Evolutionary conservation across 208 protist species (phyloP), one percentile per base, ranked within the genome.

Genomic region (Phytomonas francai): DNA sequence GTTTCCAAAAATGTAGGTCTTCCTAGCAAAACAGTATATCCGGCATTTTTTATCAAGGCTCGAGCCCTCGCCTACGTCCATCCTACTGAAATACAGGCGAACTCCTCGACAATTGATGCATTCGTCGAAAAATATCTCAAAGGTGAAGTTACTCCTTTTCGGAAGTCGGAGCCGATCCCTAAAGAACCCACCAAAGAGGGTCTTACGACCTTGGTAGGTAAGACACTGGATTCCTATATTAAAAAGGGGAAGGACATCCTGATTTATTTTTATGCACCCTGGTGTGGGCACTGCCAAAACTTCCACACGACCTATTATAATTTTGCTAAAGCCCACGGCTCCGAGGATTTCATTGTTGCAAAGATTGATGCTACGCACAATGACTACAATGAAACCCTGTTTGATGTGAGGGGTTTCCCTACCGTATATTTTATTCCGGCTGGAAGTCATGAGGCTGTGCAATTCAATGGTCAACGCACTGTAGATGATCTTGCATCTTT

Each of bases 221-320:
- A 77, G 3, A 89, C 81, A 28, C 63, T 95, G 11, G 62, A 58
- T 28, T 76, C 85, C 32, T 80, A 91, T 74, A 59, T 85, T 22
- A 65, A 74, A 16, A 63, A 75, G 54, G 74, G 69, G 31, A 96
- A 97, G 72, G 80, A 96, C 72, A 87, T 97, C 19, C 85, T 98
- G 45, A 77, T 98, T 31, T 83, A 97, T 72, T 98, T 98, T 72
- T 98, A 97, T 76, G 97, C 96, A 22, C 94, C 95, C 59, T 99
- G 97, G 97, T 99, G 97, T 72, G 92, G 90, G 29, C 97, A 98
- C 89, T 99, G 97, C 89, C 83, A 96, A 70, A 84, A 87, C 59
- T 73, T 98, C 16, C 80, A 84, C 63, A 95, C 95, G 67, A 87
- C 86, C 30, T 97, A 77, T 58, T 88, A 92, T 30, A 72, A 79